Evolutionary conservation across 1,284 basidiomycete species (phyloP), one percentile per base, ranked within the genome.

Genomic region (Ceratobasidium theobromae): DNA sequence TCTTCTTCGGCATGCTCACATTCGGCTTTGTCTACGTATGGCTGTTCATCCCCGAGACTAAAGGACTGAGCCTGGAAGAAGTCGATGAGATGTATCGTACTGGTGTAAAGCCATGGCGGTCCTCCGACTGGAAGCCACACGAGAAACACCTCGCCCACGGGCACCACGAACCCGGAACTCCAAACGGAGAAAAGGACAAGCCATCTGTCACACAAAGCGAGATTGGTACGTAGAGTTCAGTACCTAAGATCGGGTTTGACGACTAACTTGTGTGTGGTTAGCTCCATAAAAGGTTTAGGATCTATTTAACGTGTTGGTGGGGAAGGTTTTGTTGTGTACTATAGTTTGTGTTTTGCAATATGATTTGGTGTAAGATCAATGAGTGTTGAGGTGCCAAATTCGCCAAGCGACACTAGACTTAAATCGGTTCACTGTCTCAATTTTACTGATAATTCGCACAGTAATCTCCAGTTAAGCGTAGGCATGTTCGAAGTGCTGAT

Each of bases 31-130:
- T 84, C 66, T 89, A 87, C 71, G 84, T 88, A 6, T 88, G 82
- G 73, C 75, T 89, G 48, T 85, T 83, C 75, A 83, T 91, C 51
- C 88, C 88, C n/a, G 89, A 93, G 78, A 87, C 87, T 12, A 87
- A 84, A 73, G 87, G 87, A 4, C 80, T 91, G 16, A 82, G 82
- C 48, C 79, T 92, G 69, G 89, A 92, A 76, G 87, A 91, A 79
- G 86, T 90, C 69, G 88, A 91, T 75, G 86, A 89, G 75, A 77
- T 89, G 77, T 89, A 89, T 73, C 82, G 84, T 40, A 77, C 85
- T 2, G 80, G 81, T 3, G 78, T 88, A 69, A 82, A 82, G 70
- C 86, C 88, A 1, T 89, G 88, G 86, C 76, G 82, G 40, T 87
- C 86, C 0, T 68, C 80, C 0, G 69, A 69, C 0, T 91, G 87